phyloP scores from a whole-genome alignment of 1,284 basidiomycete species.

The Leucoagaricus sp. region DNA sequence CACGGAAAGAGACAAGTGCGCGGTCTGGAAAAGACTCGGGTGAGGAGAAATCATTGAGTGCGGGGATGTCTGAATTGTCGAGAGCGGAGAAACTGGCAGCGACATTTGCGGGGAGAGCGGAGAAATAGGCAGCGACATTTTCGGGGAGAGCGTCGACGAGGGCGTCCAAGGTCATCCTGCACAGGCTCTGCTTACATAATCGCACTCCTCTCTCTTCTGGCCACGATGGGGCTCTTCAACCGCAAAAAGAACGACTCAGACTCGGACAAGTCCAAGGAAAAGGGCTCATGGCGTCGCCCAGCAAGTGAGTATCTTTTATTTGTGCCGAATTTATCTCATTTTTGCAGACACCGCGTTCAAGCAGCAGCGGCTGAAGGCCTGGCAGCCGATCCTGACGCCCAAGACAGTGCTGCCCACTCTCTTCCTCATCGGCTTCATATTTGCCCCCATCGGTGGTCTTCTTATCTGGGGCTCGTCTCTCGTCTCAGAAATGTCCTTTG shows the following conservation, averaged over 20 bases:
- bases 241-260: slow-evolving; percentile 46
- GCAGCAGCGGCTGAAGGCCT: slow-evolving; percentile 98
- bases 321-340: slow-evolving; percentile 27
- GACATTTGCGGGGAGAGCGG: slow-evolving; percentile 14
- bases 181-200: neutral
- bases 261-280: slow-evolving; percentile 71
- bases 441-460: slow-evolving; percentile 94
- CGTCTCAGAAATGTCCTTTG: slow-evolving; percentile 93
- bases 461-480: slow-evolving; percentile 84
- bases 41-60: slow-evolving; percentile 46
- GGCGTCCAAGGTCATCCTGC: slow-evolving; percentile 13
- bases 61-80: slow-evolving; percentile 41
- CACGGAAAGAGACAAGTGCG: slow-evolving; percentile 66
- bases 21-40: slow-evolving; percentile 48
- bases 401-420: slow-evolving; percentile 96
- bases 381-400: slow-evolving; percentile 99
- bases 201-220: neutral
- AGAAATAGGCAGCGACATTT: slow-evolving; percentile 52
- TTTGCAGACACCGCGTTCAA: slow-evolving; percentile 93
- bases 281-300: slow-evolving; percentile 84
- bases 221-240: slow-evolving; percentile 56
- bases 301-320: slow-evolving; percentile 59
- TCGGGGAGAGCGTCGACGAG: slow-evolving; percentile 42
- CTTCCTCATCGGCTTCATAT: slow-evolving; percentile 92
- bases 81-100: slow-evolving; percentile 43